Percentiles rank a stretch among this genome's conserved stretches.
Conservation (phyloP, 495 filamentous ascomycete species). For the Cercophora sp. region DNA sequence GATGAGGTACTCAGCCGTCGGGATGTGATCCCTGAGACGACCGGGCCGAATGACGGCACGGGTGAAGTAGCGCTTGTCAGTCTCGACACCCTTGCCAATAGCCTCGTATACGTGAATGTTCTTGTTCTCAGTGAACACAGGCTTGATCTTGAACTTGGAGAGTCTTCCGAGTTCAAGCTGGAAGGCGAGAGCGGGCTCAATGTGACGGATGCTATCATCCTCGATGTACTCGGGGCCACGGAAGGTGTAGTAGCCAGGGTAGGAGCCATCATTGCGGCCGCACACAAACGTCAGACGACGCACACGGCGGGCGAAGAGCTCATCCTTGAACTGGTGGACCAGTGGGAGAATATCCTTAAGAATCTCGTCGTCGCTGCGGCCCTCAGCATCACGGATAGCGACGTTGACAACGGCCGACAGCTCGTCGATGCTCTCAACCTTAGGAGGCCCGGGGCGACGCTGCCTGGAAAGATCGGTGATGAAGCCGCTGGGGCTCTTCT, state of each 20-base stretch:
- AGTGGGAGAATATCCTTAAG: constrained; percentile 67
- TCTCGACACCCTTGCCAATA: constrained; percentile 86
- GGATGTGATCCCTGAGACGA: constrained; percentile 91
- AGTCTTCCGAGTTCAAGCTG: constrained; percentile 92
- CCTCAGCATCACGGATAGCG: constrained; percentile 85
- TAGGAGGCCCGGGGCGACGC: constrained; percentile 53
- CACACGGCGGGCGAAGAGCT: constrained; percentile 73
- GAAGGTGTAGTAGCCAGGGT: constrained; percentile 98
- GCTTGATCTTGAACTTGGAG: constrained; percentile 94
- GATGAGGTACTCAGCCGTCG: constrained; percentile 94
- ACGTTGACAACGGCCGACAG: constrained; percentile 88
- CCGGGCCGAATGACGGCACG: constrained; percentile 90
- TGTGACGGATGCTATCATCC: constrained; percentile 93
- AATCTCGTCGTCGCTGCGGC: constrained; percentile 77
- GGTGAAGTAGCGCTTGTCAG: constrained; percentile 96
- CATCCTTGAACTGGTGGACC: constrained; percentile 77
- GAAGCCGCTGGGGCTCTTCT: constrained; percentile 46
- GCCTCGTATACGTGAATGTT: constrained; percentile 99
- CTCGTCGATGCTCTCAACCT: constrained; percentile 58
- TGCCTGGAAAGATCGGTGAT: constrained; percentile 70
- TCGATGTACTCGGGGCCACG: constrained; percentile 84
- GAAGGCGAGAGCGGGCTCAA: constrained; percentile 93
- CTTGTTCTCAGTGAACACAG: constrained; percentile 97
- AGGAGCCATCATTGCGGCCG: constrained; percentile 88
- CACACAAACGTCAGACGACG: constrained; percentile 95